Evolutionary conservation across 169 alveolate species (phyloP).

Genomic region (Plasmodium chabaudi): DNA sequence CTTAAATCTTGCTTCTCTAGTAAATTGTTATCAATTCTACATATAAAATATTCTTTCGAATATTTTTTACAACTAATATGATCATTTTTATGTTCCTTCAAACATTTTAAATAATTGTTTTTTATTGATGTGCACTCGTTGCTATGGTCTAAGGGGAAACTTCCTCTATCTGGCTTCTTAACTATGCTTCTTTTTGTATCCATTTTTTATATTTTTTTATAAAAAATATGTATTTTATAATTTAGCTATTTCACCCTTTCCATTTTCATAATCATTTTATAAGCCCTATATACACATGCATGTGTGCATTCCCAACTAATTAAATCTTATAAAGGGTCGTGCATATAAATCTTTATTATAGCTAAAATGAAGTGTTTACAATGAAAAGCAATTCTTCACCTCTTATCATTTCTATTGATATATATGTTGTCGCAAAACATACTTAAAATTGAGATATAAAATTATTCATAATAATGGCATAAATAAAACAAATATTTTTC

Average conservation of each 20-base stretch:
- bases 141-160: conserved; percentile 76
- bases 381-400: too few species aligned
- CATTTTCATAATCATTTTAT: background rate
- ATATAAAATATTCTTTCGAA: conserved; percentile 76
- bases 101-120: conserved; percentile 72
- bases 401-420: too few species aligned
- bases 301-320: too few species aligned
- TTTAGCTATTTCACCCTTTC: background rate
- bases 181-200: conserved; percentile 56
- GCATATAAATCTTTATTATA: too few species aligned
- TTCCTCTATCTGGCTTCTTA: conserved; percentile 79
- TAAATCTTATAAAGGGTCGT: too few species aligned
- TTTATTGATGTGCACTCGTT: conserved; percentile 74
- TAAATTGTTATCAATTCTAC: conserved; percentile 78
- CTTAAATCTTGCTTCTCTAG: conserved; percentile 64
- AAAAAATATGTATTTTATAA: background rate
- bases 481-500: too few species aligned
- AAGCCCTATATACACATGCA: too few species aligned
- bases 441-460: too few species aligned
- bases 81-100: conserved; percentile 71
- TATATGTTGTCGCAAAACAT: too few species aligned
- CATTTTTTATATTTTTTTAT: conserved; percentile 10
- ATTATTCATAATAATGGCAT: too few species aligned
- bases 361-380: too few species aligned
- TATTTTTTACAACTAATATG: conserved; percentile 76